Base-by-base conservation (phyloP, 148 eudicot genomes). In the Chenopodium formosanum region DNA sequence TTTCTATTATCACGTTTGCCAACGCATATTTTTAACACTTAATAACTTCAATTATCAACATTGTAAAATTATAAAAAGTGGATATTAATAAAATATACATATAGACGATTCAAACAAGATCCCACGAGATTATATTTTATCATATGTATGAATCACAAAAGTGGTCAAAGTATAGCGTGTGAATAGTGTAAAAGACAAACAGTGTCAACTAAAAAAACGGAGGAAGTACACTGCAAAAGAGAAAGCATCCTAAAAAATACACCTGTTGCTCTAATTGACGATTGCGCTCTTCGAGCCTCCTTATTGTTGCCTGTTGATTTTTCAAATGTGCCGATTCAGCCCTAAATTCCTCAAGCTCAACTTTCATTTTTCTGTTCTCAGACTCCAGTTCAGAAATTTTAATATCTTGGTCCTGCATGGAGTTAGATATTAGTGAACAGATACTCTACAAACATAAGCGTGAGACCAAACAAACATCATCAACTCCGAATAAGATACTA, bases 221-320 rank as follows among this genome's bases (percentile, higher is more conserved):
- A 27, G 29, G 29, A 27, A 27, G 29, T 27, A 74, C 22, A 34
- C 60, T 22, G 37, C 9, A 58, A 4, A 74, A 32, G 19, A 50
- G 25, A 27, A 72, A 58, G 73, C 14, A 74, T 12, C 56, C 64
- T 14, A 17, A 22, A 50, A 73, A 77, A 64, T 29, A 47, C 79
- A 94, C 99, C 99, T 95, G 99, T 77, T 90, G 97, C 79, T 96
- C 99, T 76, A 96, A 84, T 66, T 92, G 97, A 32, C 99, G 97
- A 86, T 91, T 92, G 73, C 99, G 97, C 77, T 96, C 99, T 88
- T 96, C 98, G 79, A 96, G 97, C 89, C 99, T 92, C 88, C 95
- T 91, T 84, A 96, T 96, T 5, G 99, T 96, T 73, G 98, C 97
- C 85, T 96, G 99, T 86, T 96, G 99, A 90, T 96, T 96, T 88